Percentiles rank a stretch among this genome's conserved stretches.
These are phyloP conservation scores for Skeletonema tropicum DNA, from an alignment of 108 stramenopile species.

Conservation along the genomic window DNA sequence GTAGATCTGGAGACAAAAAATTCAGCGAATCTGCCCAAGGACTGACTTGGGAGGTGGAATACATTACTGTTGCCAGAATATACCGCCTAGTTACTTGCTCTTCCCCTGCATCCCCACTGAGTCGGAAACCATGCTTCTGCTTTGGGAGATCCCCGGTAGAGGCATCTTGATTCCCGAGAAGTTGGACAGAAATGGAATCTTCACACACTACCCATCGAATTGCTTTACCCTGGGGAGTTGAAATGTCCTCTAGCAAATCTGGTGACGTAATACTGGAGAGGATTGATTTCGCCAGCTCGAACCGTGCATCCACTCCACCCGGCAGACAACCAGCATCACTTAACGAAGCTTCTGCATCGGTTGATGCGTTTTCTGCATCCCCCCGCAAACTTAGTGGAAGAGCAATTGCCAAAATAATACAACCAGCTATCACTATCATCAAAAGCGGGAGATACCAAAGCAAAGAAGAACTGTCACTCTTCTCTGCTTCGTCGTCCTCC, in stretches of 20 bases:
- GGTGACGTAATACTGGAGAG: neutral
- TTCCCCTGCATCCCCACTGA: neutral
- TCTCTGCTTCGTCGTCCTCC: too few species aligned
- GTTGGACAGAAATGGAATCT: neutral
- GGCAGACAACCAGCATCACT: too few species aligned
- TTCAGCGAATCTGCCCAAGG: slow-evolving; percentile 4
- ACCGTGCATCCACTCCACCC: too few species aligned
- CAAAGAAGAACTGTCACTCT: too few species aligned
- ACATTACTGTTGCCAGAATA: neutral
- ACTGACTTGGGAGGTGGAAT: neutral
- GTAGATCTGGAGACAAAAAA: neutral
- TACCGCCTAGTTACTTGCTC: slow-evolving; percentile 1
- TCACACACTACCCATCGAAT: slow-evolving; percentile 11
- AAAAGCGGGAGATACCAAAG: too few species aligned
- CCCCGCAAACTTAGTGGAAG: neutral
- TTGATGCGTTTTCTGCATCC: neutral
- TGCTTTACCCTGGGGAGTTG: slow-evolving; percentile 9
- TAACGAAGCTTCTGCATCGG: too few species aligned
- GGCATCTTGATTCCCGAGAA: neutral
- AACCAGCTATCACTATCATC: neutral
- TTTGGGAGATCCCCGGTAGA: too few species aligned
- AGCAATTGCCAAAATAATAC: neutral
- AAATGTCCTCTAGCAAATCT: neutral
- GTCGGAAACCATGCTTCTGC: neutral
- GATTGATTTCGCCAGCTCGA: neutral